A percentile compares a stretch with the other conserved stretches of the same genome.
phyloP scores from a whole-genome alignment of 208 protist species.

The Wallacemonas collosoma region DNA sequence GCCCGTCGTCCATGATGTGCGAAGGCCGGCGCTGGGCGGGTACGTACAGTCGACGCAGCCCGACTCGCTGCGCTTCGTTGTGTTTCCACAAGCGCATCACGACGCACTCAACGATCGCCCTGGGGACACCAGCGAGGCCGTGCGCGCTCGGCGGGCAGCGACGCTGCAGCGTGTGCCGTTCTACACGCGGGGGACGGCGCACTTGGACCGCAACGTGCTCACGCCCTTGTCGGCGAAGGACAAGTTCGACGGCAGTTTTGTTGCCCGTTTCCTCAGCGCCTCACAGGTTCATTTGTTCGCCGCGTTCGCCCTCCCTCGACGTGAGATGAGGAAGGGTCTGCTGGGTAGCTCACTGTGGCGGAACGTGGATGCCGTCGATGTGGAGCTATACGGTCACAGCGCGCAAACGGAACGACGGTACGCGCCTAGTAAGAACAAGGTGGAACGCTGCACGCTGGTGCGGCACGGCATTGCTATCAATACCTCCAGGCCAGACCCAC shows the following conservation, averaged over 20 bases:
- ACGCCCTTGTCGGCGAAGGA: not conserved
- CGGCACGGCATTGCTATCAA: conserved; percentile 20
- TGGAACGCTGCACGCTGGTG: conserved; percentile 31
- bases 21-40: conserved; percentile 38
- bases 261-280: not conserved
- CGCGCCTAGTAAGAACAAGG: conserved; percentile 23
- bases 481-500: conserved; percentile 19
- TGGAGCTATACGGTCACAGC: conserved; percentile 28
- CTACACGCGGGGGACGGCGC: conserved; percentile 37
- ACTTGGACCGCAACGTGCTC: not conserved
- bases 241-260: not conserved
- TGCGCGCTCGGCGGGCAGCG: no score
- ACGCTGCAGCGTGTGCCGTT: conserved; percentile 35
- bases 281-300: not conserved
- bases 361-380: conserved; percentile 26
- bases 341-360: not conserved
- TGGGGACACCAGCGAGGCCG: no score
- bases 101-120: no score
- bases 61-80: conserved; percentile 40
- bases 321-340: not conserved
- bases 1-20: no score
- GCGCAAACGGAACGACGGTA: conserved; percentile 30
- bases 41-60: conserved; percentile 28
- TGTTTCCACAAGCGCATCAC: conserved; percentile 57
- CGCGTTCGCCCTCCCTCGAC: not conserved